phyloP scores from a whole-genome alignment of 2,329 filamentous ascomycete species.

The Coniochaeta prunicola region DNA sequence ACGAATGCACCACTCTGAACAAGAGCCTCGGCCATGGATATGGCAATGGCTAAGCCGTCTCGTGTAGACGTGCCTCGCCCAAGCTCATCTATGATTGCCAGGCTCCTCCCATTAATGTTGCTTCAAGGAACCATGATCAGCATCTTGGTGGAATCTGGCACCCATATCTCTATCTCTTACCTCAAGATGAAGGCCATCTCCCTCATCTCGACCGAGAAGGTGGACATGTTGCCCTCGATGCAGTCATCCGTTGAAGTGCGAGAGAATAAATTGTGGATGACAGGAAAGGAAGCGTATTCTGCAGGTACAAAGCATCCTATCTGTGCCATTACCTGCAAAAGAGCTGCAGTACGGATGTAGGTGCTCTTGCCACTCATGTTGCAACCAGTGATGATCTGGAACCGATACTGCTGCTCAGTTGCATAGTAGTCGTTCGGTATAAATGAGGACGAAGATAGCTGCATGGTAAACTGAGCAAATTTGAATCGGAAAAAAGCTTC shows the following conservation, averaged over 20 bases:
- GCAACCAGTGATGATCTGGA: slow-evolving; percentile 90
- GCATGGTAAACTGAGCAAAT: neutral
- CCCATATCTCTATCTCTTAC: slow-evolving; percentile 17
- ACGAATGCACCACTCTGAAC: slow-evolving; percentile 71
- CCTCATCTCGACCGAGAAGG: slow-evolving; percentile 90
- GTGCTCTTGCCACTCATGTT: slow-evolving; percentile 99
- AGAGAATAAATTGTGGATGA: slow-evolving; percentile 79
- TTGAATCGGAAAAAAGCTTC: neutral
- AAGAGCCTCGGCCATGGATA: slow-evolving; percentile 83
- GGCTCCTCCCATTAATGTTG: slow-evolving; percentile 69
- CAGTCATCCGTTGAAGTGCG: slow-evolving; percentile 81
- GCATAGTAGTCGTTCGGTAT: slow-evolving; percentile 89
- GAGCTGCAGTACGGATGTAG: slow-evolving; percentile 78
- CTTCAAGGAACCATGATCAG: slow-evolving; percentile 20
- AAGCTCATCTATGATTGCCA: slow-evolving; percentile 86
- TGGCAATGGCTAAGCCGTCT: slow-evolving; percentile 82
- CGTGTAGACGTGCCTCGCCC: slow-evolving; percentile 83
- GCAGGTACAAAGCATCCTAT: slow-evolving; percentile 88
- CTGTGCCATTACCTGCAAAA: slow-evolving; percentile 90
- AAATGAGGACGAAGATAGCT: slow-evolving; percentile 44
- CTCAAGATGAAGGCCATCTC: slow-evolving; percentile 90
- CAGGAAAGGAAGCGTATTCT: slow-evolving; percentile 71
- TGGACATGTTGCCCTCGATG: slow-evolving; percentile 85
- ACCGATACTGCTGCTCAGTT: slow-evolving; percentile 69
- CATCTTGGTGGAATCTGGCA: neutral